Base-by-base conservation (phyloP, 441 rosid species). In the Corymbia calophylla region DNA sequence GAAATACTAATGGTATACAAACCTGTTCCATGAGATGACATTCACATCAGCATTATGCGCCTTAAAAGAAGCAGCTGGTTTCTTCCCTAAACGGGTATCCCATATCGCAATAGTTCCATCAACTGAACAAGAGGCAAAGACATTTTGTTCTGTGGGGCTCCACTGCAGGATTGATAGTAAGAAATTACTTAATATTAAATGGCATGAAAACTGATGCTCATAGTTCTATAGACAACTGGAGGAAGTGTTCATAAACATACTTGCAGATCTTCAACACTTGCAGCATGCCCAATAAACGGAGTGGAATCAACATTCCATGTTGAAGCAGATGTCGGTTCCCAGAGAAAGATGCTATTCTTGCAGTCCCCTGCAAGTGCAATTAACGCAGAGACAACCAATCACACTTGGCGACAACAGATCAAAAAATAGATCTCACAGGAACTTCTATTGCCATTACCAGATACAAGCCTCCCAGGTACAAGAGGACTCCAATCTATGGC, bases 11-110 rank as follows among this genome's bases (percentile, higher is more conserved):
- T 35, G 55, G 87, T 73, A 29, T 54, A 91, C 73, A 89, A 86
- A 97, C 99, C 99, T 96, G 94, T 97, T 98, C 99, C 99, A 98
- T 86, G 99, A 96, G 88, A 98, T 95, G 87, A 98, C 99, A 94
- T 97, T 98, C 86, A 98, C 99, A 90, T 98, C 99, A 44, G 99
- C 96, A 73, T 95, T 89, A 88, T 98, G 99, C 48, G 99, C 99
- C 94, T 98, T 96, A 87, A 98, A 95, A 89, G 95, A 92, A 82
- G 92, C 91, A 31, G 92, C 95, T 5, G 99, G 95, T 9, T 93
- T 88, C 93, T 96, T 97, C 89, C 98, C 97, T 68, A 90, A 70
- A 88, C 97, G 96, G 66, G 94, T 88, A 94, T 98, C 99, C 99
- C 99, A 98, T 88, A 98, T 91, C 55, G 99, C 99, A 90, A 98